Evolutionary conservation across 306 rosid species (phyloP).

Genomic region (Pterocarpus santalinus): DNA sequence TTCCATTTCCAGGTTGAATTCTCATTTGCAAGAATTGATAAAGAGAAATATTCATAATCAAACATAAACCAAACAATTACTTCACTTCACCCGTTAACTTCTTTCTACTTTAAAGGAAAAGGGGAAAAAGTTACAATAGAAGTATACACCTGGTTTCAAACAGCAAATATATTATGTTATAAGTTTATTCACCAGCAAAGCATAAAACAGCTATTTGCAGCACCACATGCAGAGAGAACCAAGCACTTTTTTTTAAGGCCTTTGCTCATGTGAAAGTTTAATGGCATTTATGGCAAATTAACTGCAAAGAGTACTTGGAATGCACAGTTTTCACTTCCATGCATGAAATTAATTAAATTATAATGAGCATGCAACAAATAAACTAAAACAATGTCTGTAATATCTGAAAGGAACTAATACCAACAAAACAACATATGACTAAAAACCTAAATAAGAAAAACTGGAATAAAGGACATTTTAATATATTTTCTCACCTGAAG

Average conservation of each 20-base stretch:
- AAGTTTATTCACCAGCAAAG: too few species aligned
- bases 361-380: slow-evolving; percentile 14
- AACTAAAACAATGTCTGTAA: slow-evolving; percentile 20
- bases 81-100: background rate
- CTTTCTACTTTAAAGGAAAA: background rate
- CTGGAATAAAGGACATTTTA: slow-evolving; percentile 16
- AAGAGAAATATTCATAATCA: slow-evolving; percentile 10
- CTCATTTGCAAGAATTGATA: slow-evolving; percentile 15
- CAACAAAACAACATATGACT: slow-evolving; percentile 20
- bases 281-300: slow-evolving; percentile 29
- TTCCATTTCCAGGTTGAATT: slow-evolving; percentile 32
- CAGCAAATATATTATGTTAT: background rate
- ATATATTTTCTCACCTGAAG: slow-evolving; percentile 72
- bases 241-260: background rate
- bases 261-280: background rate
- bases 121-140: background rate
- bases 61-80: slow-evolving; percentile 13
- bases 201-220: background rate
- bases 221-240: slow-evolving; percentile 1
- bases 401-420: slow-evolving; percentile 26
- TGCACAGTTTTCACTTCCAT: slow-evolving; percentile 2
- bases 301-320: background rate
- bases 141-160: slow-evolving; percentile 5
- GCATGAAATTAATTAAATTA: slow-evolving; percentile 27
- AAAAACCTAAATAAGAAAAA: slow-evolving; percentile 11